Evolutionary conservation across 164 flowering plant genomes (phyloP).

Genomic region (Umbellularia californica): DNA sequence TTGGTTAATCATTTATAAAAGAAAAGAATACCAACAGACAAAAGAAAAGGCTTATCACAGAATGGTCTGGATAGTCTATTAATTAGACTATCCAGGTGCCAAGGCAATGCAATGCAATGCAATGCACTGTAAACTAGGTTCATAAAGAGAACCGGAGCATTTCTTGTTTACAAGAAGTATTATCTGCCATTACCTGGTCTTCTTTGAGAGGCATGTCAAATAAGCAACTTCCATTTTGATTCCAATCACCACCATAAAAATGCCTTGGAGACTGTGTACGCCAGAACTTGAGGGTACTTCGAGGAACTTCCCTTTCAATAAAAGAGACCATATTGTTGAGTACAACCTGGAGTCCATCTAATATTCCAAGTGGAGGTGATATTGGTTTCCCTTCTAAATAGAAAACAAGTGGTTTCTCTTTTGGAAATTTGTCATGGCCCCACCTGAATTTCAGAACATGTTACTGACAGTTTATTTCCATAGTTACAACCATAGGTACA

Average conservation of each 20-base stretch:
- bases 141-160: too few species aligned
- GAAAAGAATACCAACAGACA: too few species aligned
- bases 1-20: too few species aligned
- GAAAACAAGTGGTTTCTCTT: slow-evolving; percentile 89
- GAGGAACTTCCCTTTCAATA: slow-evolving; percentile 60
- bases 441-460: slow-evolving; percentile 47
- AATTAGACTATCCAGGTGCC: too few species aligned
- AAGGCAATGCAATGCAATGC: too few species aligned
- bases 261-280: slow-evolving; percentile 95
- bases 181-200: slow-evolving; percentile 44
- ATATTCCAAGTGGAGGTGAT: slow-evolving; percentile 55
- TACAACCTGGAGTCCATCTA: slow-evolving; percentile 68
- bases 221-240: slow-evolving; percentile 95
- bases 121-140: too few species aligned
- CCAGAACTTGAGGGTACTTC: slow-evolving; percentile 75
- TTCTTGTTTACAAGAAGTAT: background rate
- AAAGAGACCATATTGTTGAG: slow-evolving; percentile 62
- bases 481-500: background rate
- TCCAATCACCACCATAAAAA: slow-evolving; percentile 96
- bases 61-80: too few species aligned
- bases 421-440: slow-evolving; percentile 84
- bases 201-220: slow-evolving; percentile 61
- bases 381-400: slow-evolving; percentile 58
- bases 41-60: too few species aligned
- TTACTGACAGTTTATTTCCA: background rate